Base-by-base conservation (phyloP, 257 asterid genomes). In the Solanum bulbocastanum region DNA sequence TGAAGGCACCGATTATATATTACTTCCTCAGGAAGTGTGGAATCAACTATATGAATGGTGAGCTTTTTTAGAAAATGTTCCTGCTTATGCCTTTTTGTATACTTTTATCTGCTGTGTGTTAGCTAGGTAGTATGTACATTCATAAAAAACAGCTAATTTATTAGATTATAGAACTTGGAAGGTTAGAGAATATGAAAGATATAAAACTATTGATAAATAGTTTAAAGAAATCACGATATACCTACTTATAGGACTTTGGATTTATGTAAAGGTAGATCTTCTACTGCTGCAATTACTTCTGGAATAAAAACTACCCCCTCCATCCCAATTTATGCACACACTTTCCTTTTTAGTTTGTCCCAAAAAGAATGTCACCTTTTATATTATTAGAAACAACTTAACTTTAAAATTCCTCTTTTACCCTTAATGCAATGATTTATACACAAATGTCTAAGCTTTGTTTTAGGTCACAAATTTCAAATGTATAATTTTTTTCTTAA, bases 1-100 rank as follows among this genome's bases (percentile, higher is more conserved):
- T 76, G 99, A 97, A 95, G 99, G 99, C 90, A 97, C 98, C 25
- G 98, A 97, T 92, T 97, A 96, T 91, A 96, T 97, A 93, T 91
- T 97, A 91, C 97, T 97, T 89, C 99, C 99, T 1, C 91, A 94
- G 91, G 95, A 91, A 87, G 96, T 95, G 83, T 97, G 99, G 99
- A 93, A 92, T 92, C 93, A 93, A 85, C 92, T 97, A 81, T 90
- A 92, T 87, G 90, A 92, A 85, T 97, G 99, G 99, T 97, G 90
- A 81, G 85, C 0, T 52, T 40, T 81, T 44, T 8, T 27, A 27
- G 84, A 78, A 42, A 78, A 40, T 78, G 37, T 78, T 42, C 84
- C 42, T 78, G 84, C 37, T 78, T 78, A 78, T 78, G 42, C 62
- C 13, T 42, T 78, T 42, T 78, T 40, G 36, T 25, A 14, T 40